Base-by-base conservation (phyloP, 768 basidiomycete species). In the Ramaria rubella region DNA sequence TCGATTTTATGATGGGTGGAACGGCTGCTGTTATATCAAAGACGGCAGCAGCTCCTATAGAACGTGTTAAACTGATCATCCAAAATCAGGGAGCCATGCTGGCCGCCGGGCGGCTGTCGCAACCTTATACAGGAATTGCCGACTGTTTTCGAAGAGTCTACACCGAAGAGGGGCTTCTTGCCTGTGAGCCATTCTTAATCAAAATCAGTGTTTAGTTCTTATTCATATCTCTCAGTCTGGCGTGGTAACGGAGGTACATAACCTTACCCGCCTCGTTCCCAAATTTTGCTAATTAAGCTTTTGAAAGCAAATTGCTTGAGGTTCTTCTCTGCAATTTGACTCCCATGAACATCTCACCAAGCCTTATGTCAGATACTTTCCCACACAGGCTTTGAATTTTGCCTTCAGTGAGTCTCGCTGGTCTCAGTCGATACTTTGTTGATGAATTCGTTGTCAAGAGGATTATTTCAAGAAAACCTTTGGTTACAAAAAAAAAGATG, bases 341-440 rank as follows among this genome's bases (percentile, higher is more conserved):
- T n/a, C n/a, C n/a, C n/a, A n/a, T n/a, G n/a, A n/a, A n/a, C n/a
- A n/a, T n/a, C n/a, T n/a, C 40, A 70, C 75, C 55, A 76, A 76
- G 76, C 30, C 59, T 75, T 52, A 76, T 44, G 38, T 54, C 7
- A 54, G 75, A 49, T 76, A 77, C 68, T 76, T 76, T 64, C 76
- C 74, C 14, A 76, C 76, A 0, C 75, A 76, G 59, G 75, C 75
- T 0, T 63, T 76, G 49, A 77, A 76, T 64, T 76, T 76, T 56
- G 75, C 75, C n/a, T 23, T 56, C n/a, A n/a, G n/a, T n/a, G n/a
- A n/a, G n/a, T n/a, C n/a, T n/a, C n/a, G n/a, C n/a, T n/a, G n/a
- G n/a, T n/a, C n/a, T n/a, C n/a, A n/a, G n/a, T n/a, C n/a, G n/a
- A n/a, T n/a, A n/a, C n/a, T n/a, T n/a, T n/a, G n/a, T n/a, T n/a